Conservation (phyloP, 164 flowering plant genomes). For the Platanus orientalis region DNA sequence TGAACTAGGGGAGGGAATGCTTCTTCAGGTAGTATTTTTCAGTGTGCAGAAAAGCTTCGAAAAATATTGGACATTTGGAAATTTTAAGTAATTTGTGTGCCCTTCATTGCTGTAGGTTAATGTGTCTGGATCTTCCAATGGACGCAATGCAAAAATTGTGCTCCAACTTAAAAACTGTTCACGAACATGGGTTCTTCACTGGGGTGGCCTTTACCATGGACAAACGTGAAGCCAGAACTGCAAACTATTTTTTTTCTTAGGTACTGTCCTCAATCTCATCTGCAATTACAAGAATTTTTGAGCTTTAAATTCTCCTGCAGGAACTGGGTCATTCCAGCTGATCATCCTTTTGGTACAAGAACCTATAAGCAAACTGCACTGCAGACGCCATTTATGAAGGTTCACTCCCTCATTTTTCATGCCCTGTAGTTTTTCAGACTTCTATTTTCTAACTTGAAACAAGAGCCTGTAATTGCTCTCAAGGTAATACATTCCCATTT, state of each 20-base stretch:
- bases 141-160: conserved; percentile 26
- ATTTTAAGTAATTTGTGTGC: neutral
- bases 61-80: neutral
- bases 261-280: neutral
- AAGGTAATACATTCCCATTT: neutral
- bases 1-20: conserved; percentile 32
- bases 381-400: conserved; percentile 42
- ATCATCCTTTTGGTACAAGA: conserved; percentile 26
- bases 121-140: conserved; percentile 29
- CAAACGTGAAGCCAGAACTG: conserved; percentile 23
- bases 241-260: neutral
- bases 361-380: conserved; percentile 30
- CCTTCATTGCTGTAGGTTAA: conserved; percentile 23
- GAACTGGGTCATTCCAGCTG: conserved; percentile 34
- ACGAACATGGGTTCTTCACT: conserved; percentile 34
- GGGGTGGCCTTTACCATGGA: conserved; percentile 40
- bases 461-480: neutral
- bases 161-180: conserved; percentile 34
- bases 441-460: neutral
- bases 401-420: conserved; percentile 6
- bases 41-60: neutral
- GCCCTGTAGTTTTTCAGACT: neutral
- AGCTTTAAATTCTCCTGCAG: conserved; percentile 16
- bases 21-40: conserved; percentile 28
- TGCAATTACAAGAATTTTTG: neutral